Base-by-base conservation (phyloP, 2,329 filamentous ascomycete species). In the Trichoderma sp. region DNA sequence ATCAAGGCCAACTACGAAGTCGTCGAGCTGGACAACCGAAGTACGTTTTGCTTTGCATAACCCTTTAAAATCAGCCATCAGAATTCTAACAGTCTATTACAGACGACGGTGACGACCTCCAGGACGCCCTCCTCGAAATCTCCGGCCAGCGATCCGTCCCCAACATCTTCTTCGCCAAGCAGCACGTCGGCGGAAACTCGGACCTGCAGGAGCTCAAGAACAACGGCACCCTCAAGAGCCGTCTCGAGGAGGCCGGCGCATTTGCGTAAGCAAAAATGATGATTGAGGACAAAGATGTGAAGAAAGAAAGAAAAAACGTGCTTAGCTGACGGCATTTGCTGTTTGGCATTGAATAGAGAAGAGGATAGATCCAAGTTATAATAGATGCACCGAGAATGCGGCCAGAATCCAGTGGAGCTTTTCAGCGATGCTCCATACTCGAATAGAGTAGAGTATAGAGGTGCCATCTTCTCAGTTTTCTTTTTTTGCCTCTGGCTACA, bases 121-220 rank as follows among this genome's bases (percentile, higher is more conserved):
- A 99, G 85, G 85, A 89, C 73, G 93, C 94, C 30, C 91, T 99
- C 70, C 81, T 87, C 74, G 87, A 95, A 72, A 87, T 98, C 76
- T 93, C 89, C 68, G 85, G 87, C 79, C 96, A 99, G 86, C 86
- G 89, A 76, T 95, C 92, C 76, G 96, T 99, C 6, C 96, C 96
- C 76, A 98, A 98, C 85, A 91, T 97, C 83, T 98, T 92, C 85
- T 98, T 99, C 82, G 83, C 83, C 75, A 83, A 94, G 83, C 84
- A 96, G 84, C 95, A 97, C 83, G 96, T 99, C 79, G 96, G 96
- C 72, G 96, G 96, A 74, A 98, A 98, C 88, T 97, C 93, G 28
- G 95, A 96, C 73, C 82, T 98, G 66, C 86, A 89, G 73, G 76
- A 76, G 37, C 80, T 96, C 74, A 82, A 92, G 67, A 76, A 73